These are phyloP conservation scores for Saturnispora kantuleensis DNA, from an alignment of 805 yeast genomes.

Conservation along the genomic window DNA sequence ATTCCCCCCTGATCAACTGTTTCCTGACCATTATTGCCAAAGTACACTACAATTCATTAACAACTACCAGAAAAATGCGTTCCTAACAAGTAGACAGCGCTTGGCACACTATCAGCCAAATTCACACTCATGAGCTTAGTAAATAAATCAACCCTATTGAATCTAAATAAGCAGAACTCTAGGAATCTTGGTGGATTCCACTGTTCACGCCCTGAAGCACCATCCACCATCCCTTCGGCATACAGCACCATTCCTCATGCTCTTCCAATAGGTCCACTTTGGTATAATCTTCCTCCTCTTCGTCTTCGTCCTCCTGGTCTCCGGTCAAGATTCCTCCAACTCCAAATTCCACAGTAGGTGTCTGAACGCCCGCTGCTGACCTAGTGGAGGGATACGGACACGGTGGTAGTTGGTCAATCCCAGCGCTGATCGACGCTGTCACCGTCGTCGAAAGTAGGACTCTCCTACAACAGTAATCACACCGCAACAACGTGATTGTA, in stretches of 20 bases:
- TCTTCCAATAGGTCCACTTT: slow-evolving; percentile 22
- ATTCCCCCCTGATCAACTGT: too few relatives aligned
- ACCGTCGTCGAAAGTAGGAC: slow-evolving; percentile 16
- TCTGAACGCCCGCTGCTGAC: slow-evolving; percentile 7
- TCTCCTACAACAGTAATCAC: slow-evolving; percentile 29
- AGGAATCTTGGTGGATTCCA: background rate
- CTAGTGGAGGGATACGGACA: slow-evolving; percentile 23
- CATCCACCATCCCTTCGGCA: slow-evolving; percentile 10
- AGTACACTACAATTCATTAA: too few relatives aligned
- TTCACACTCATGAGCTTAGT: too few relatives aligned
- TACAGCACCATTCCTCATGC: slow-evolving; percentile 32
- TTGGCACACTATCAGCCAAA: too few relatives aligned
- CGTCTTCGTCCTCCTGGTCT: slow-evolving; percentile 15
- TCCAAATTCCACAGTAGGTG: slow-evolving; percentile 2
- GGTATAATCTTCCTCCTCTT: slow-evolving; percentile 8
- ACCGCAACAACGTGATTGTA: slow-evolving; percentile 22
- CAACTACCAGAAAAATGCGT: too few relatives aligned
- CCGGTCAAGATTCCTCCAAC: slow-evolving; percentile 8
- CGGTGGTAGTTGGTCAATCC: slow-evolving; percentile 16
- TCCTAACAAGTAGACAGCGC: too few relatives aligned
- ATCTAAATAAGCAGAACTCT: too few relatives aligned
- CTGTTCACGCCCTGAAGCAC: slow-evolving; percentile 1
- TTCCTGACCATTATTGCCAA: too few relatives aligned
- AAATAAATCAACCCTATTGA: too few relatives aligned
- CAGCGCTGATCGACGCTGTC: background rate